phyloP scores from a whole-genome alignment of 1,284 basidiomycete genomes.

The Ganoderma boninense region DNA sequence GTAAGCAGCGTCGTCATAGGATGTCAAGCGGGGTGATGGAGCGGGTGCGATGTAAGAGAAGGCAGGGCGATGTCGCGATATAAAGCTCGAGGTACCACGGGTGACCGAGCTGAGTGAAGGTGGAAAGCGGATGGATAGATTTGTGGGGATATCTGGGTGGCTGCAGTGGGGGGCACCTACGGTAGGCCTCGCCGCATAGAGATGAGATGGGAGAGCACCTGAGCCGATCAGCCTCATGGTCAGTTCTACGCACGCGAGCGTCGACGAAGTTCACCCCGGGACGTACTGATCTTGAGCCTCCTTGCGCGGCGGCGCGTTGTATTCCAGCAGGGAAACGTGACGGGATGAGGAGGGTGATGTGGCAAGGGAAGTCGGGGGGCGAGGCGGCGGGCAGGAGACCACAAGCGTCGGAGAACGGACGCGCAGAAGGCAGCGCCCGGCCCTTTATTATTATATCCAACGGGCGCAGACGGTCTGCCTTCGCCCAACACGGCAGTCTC shows the following conservation, averaged over 20 bases:
- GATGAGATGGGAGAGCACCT: slow-evolving; percentile 32
- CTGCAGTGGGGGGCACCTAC: slow-evolving; percentile 24
- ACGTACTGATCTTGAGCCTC: slow-evolving; percentile 25
- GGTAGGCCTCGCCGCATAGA: slow-evolving; percentile 35
- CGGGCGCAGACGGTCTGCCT: slow-evolving; percentile 25
- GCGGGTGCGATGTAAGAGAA: slow-evolving; percentile 22
- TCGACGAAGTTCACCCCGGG: slow-evolving; percentile 23
- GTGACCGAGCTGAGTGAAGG: slow-evolving; percentile 25
- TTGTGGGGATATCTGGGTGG: slow-evolving; percentile 21
- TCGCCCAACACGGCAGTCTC: slow-evolving; percentile 29
- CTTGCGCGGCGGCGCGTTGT: slow-evolving; percentile 20
- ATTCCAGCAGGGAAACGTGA: slow-evolving; percentile 11
- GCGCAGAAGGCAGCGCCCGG: slow-evolving; percentile 27
- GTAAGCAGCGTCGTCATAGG: slow-evolving; percentile 36
- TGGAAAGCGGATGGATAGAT: slow-evolving; percentile 16
- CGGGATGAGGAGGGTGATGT: slow-evolving; percentile 10
- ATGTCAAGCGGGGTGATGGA: slow-evolving; percentile 17
- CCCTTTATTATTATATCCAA: slow-evolving; percentile 30
- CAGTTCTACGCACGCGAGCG: slow-evolving; percentile 47
- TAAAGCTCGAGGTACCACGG: slow-evolving; percentile 28
- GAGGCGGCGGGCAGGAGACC: slow-evolving; percentile 26
- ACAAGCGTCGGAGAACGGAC: slow-evolving; percentile 28
- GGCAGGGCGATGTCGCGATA: slow-evolving; percentile 28
- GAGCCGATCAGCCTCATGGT: slow-evolving; percentile 51
- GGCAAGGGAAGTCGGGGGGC: slow-evolving; percentile 9